Evolutionary conservation across 2,329 filamentous ascomycete genomes (phyloP).

Genomic region (Parastagonospora avenae): DNA sequence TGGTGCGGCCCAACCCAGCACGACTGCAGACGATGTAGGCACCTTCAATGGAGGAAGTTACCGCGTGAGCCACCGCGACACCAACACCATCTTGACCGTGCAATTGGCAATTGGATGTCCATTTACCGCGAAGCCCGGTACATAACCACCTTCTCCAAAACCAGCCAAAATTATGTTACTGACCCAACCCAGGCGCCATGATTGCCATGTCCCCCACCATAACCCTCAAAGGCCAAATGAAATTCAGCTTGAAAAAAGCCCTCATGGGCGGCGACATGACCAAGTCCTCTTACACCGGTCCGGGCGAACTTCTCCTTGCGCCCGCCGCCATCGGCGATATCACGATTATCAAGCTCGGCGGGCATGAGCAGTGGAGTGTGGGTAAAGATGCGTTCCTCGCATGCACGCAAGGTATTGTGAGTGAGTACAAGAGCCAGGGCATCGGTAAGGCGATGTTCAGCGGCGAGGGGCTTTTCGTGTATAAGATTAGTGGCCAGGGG

Average conservation of each 20-base stretch:
- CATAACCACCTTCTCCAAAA: not conserved
- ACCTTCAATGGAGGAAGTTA: slow-evolving; percentile 97
- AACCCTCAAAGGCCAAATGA: slow-evolving; percentile 79
- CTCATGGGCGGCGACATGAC: slow-evolving; percentile 79
- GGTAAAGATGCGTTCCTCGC: slow-evolving; percentile 87
- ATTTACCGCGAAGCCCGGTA: slow-evolving; percentile 76
- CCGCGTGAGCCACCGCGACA: slow-evolving; percentile 88
- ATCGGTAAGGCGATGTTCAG: slow-evolving; percentile 91
- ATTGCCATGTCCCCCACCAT: slow-evolving; percentile 93
- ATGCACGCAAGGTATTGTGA: slow-evolving; percentile 82
- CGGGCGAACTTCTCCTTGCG: slow-evolving; percentile 85
- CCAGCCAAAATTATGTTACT: slow-evolving; percentile 5
- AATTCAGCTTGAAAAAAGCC: slow-evolving; percentile 92
- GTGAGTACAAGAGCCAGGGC: slow-evolving; percentile 84
- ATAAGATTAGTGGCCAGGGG: slow-evolving; percentile 80
- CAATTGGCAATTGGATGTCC: slow-evolving; percentile 91
- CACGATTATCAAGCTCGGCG: slow-evolving; percentile 74
- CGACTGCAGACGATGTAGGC: slow-evolving; percentile 82
- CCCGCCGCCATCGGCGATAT: slow-evolving; percentile 84
- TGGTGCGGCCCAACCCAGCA: slow-evolving; percentile 46
- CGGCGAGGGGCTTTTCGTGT: slow-evolving; percentile 89
- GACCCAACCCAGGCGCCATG: slow-evolving; percentile 69
- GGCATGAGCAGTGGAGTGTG: slow-evolving; percentile 78
- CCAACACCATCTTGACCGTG: slow-evolving; percentile 85
- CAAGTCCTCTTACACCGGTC: slow-evolving; percentile 81